Evolutionary conservation across 805 yeast genomes (phyloP).

Genomic region (Sugiyamaella chiloensis): DNA sequence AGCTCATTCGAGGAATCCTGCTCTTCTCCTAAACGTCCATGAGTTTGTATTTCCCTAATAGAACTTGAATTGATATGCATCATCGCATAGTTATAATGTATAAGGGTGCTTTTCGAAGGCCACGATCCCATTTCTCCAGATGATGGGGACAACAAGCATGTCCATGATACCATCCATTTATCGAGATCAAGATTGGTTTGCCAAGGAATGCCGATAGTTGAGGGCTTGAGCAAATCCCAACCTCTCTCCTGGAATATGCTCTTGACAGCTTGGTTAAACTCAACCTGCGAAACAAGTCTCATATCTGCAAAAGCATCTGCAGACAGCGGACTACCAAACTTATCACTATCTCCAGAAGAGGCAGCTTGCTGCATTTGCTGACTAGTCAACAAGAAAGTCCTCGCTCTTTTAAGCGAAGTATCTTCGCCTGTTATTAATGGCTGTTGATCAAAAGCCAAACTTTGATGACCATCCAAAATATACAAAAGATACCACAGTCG

Average conservation of each 20-base stretch:
- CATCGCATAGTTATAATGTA: conserved; percentile 71
- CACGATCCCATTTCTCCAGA: conserved; percentile 48
- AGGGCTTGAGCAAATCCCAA: conserved; percentile 59
- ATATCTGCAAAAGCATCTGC: conserved; percentile 37
- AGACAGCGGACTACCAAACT: neutral
- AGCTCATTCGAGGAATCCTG: neutral
- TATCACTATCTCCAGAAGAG: neutral
- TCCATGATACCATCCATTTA: conserved; percentile 81
- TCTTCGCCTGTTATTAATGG: conserved; percentile 51
- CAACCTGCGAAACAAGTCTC: conserved; percentile 64
- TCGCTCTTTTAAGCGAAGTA: conserved; percentile 41
- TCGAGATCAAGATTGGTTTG: conserved; percentile 63
- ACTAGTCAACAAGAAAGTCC: conserved; percentile 35
- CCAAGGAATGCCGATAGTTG: conserved; percentile 65
- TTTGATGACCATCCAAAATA: conserved; percentile 66
- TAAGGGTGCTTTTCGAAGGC: conserved; percentile 67
- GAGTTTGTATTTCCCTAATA: conserved; percentile 34
- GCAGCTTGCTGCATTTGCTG: neutral
- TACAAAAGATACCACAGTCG: conserved; percentile 66
- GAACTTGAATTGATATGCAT: conserved; percentile 57
- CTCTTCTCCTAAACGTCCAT: conserved; percentile 7
- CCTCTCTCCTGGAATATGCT: conserved; percentile 56
- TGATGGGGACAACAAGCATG: conserved; percentile 61
- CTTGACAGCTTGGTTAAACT: conserved; percentile 62
- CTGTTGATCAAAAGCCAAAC: conserved; percentile 55